Evolutionary conservation across 495 filamentous ascomycete species (phyloP).

Genomic region (Podospora anserina): DNA sequence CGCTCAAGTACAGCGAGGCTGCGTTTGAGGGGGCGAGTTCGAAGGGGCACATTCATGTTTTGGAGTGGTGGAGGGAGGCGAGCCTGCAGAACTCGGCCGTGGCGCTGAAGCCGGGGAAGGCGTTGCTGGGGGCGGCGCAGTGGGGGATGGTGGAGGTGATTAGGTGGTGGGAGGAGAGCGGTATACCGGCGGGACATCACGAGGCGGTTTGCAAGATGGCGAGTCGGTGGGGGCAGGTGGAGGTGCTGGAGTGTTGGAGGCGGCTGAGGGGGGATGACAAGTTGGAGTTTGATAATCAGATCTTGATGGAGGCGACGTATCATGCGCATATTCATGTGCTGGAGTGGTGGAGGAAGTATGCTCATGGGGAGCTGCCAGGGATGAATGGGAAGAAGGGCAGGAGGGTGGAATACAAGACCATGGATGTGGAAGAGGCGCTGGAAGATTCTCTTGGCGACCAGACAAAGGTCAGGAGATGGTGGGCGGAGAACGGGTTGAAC

Average conservation of each 20-base stretch:
- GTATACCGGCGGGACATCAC: constrained; percentile 68
- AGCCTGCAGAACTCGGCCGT: constrained; percentile 38
- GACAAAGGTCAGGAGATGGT: constrained; percentile 74
- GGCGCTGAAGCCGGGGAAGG: constrained; percentile 70
- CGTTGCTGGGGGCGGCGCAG: constrained; percentile 75
- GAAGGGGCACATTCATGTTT: constrained; percentile 75
- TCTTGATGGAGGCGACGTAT: constrained; percentile 82
- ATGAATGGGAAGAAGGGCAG: constrained; percentile 43
- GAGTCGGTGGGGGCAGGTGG: constrained; percentile 79
- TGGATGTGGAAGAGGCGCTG: constrained; percentile 90
- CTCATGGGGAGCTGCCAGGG: constrained; percentile 50
- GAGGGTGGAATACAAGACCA: constrained; percentile 86
- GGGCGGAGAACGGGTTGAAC: constrained; percentile 85
- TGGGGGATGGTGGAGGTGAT: constrained; percentile 67
- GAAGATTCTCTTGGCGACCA: constrained; percentile 77
- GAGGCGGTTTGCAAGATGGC: constrained; percentile 80
- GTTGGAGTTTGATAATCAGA: constrained; percentile 84
- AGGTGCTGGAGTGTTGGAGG: constrained; percentile 79
- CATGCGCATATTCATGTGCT: constrained; percentile 79
- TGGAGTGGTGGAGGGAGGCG: constrained; percentile 86
- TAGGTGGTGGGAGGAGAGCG: constrained; percentile 78
- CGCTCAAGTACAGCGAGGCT: constrained; percentile 77
- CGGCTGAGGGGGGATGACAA: constrained; percentile 71
- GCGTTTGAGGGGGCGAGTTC: constrained; percentile 82
- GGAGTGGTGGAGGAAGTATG: constrained; percentile 85